Percentiles rank a stretch among this genome's conserved stretches.
Conservation (phyloP, 2,329 filamentous ascomycete genomes). For the Dryadomyces quercivorus region DNA sequence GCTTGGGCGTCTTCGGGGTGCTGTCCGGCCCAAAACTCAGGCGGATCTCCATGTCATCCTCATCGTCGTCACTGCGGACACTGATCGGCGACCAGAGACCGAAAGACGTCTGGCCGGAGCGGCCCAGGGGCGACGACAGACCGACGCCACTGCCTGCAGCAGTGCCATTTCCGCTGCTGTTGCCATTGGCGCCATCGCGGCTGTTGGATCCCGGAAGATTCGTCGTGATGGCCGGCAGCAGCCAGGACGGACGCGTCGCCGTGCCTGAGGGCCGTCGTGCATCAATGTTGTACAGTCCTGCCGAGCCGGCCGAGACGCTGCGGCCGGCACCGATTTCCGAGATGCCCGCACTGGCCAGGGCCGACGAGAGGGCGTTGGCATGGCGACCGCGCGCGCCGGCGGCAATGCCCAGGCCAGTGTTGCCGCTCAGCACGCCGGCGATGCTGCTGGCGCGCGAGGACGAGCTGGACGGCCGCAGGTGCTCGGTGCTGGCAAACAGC, state of each 20-base stretch:
- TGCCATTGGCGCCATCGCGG: constrained; percentile 10
- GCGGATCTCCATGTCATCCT: constrained; percentile 25
- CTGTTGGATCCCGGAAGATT: neutral
- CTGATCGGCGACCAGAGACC: constrained; percentile 34
- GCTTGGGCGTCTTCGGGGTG: neutral
- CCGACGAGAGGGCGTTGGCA: constrained; percentile 27
- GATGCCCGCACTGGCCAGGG: constrained; percentile 12
- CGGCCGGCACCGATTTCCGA: constrained; percentile 14
- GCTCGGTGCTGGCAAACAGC: constrained; percentile 62
- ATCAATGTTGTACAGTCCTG: constrained; percentile 4
- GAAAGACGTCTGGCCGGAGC: constrained; percentile 28
- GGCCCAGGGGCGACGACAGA: constrained; percentile 10
- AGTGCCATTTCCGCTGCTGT: constrained; percentile 17
- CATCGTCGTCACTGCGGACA: constrained; percentile 23
- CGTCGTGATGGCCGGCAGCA: neutral
- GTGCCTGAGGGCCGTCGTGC: constrained; percentile 8
- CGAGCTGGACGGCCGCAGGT: constrained; percentile 40
- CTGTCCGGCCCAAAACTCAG: constrained; percentile 11
- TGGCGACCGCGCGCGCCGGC: constrained; percentile 25
- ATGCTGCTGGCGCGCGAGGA: constrained; percentile 19
- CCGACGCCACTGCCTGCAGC: constrained; percentile 27
- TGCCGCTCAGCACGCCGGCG: constrained; percentile 16
- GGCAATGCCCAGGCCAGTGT: neutral
- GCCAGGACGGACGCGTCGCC: constrained; percentile 1
- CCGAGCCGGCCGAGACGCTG: constrained; percentile 16